Percentiles rank a stretch among this genome's conserved stretches.
phyloP scores from a whole-genome alignment of 257 asterid species.

The Ophiorrhiza pumila region DNA sequence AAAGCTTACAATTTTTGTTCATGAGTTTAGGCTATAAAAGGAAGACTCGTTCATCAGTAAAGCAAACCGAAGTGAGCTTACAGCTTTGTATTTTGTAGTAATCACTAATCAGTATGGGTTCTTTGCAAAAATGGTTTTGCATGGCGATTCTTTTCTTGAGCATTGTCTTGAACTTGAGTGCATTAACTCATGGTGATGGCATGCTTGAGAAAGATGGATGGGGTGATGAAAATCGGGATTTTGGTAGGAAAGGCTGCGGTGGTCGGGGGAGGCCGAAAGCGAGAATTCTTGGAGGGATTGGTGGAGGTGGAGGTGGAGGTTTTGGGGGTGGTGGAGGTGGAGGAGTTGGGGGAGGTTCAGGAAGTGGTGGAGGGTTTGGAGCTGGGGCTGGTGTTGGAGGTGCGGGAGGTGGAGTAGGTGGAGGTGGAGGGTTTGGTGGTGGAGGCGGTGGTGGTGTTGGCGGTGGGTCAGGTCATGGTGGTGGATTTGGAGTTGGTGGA shows the following conservation, averaged over 20 bases:
- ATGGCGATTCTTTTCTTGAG: background rate
- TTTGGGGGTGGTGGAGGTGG: background rate
- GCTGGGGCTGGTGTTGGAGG: too few species aligned
- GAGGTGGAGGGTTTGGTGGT: background rate
- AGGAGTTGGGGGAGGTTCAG: background rate
- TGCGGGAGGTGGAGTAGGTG: background rate
- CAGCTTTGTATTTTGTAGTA: too few species aligned
- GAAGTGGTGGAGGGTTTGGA: background rate
- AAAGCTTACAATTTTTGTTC: too few species aligned
- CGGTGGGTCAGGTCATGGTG: background rate
- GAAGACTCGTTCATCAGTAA: too few species aligned
- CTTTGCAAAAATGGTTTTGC: background rate
- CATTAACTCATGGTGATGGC: background rate
- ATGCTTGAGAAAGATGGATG: background rate
- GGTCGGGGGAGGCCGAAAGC: background rate
- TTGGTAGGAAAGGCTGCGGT: background rate
- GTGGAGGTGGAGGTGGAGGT: conserved; percentile 9
- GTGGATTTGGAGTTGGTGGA: background rate
- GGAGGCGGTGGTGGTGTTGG: background rate
- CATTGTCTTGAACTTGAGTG: too few species aligned
- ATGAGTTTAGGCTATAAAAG: too few species aligned
- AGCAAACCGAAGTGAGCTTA: too few species aligned
- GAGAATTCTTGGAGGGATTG: conserved; percentile 16
- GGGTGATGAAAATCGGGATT: background rate
- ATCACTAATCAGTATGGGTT: background rate